Evolutionary conservation across 805 yeast species (phyloP).

Genomic region (Kodamaea neixiangensis): DNA sequence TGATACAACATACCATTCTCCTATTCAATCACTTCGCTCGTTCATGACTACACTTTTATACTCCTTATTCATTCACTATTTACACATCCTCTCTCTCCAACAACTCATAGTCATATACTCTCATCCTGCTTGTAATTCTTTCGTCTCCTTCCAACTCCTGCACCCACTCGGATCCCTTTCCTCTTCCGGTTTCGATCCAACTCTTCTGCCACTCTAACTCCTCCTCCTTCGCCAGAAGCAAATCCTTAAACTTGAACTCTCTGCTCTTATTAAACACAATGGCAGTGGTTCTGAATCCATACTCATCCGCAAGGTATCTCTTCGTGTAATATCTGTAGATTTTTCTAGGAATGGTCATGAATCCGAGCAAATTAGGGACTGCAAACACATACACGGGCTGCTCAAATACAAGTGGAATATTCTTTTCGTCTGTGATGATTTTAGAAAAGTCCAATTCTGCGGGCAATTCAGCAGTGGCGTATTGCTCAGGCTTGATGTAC

Average conservation of each 20-base stretch:
- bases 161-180: constrained; percentile 84
- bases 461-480: constrained; percentile 55
- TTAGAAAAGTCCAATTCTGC: constrained; percentile 52
- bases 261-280: constrained; percentile 55
- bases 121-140: constrained; percentile 56
- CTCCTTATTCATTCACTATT: constrained; percentile 2
- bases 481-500: constrained; percentile 61
- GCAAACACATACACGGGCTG: constrained; percentile 80
- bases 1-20: not conserved
- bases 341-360: constrained; percentile 71
- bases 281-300: constrained; percentile 55
- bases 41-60: not conserved
- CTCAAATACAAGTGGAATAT: constrained; percentile 61
- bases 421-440: constrained; percentile 30
- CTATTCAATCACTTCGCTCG: not conserved
- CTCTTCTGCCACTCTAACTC: constrained; percentile 84
- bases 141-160: constrained; percentile 71
- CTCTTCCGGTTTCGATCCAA: constrained; percentile 80
- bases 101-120: constrained; percentile 39
- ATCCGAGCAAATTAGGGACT: constrained; percentile 78
- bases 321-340: constrained; percentile 76
- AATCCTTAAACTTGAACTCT: constrained; percentile 50
- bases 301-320: constrained; percentile 68
- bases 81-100: constrained; percentile 6
- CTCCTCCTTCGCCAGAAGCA: constrained; percentile 53